phyloP scores from a whole-genome alignment of 345 rosid species.

The Combretum micranthum region DNA sequence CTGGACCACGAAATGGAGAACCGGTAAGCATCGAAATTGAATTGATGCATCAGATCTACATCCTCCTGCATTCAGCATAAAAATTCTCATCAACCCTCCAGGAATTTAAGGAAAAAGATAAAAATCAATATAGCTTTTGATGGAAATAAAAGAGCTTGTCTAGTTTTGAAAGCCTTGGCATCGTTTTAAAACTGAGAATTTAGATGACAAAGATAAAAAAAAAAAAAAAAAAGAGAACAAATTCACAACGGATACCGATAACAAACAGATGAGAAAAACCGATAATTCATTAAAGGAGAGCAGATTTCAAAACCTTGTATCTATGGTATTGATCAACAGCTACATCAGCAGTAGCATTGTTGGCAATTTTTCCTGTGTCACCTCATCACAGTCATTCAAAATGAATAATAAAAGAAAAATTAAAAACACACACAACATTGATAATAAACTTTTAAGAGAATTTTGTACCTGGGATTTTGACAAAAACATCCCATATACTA shows the following conservation, averaged over 20 bases:
- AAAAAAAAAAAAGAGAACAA: no score
- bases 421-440: neutral
- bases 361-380: slow-evolving; percentile 30
- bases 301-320: slow-evolving; percentile 16
- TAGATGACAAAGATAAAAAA: neutral
- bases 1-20: slow-evolving; percentile 60
- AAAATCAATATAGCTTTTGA: neutral
- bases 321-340: slow-evolving; percentile 55
- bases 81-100: neutral
- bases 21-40: slow-evolving; percentile 49
- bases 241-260: no score
- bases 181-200: no score
- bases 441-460: neutral
- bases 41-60: slow-evolving; percentile 26
- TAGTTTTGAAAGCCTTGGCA: no score
- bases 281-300: neutral
- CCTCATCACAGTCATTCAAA: neutral
- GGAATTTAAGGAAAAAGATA: neutral
- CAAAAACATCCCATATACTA: slow-evolving; percentile 54
- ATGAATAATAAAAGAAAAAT: neutral
- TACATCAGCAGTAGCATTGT: slow-evolving; percentile 36
- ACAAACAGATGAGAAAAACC: no score
- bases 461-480: slow-evolving; percentile 30
- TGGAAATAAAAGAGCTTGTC: no score
- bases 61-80: slow-evolving; percentile 27